Evolutionary conservation across 768 basidiomycete species (phyloP).

Genomic region (Xerocomus potaroensis): DNA sequence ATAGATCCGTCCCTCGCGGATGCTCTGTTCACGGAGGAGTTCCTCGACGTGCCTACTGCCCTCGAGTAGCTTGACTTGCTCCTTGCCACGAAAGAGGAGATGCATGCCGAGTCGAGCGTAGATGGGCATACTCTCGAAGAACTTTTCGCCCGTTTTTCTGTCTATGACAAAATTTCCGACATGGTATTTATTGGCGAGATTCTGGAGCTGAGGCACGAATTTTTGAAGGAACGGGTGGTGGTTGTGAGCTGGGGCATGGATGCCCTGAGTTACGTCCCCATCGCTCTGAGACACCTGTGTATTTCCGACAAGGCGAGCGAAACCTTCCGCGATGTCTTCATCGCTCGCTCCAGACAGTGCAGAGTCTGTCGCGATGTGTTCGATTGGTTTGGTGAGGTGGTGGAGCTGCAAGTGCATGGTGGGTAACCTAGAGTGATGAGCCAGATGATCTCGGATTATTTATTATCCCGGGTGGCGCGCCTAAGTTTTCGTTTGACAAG

Average conservation of each 20-base stretch:
- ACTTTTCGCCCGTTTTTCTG: conserved; percentile 43
- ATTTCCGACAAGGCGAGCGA: conserved; percentile 19
- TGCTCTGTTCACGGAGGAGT: conserved; percentile 50
- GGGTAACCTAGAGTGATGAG: not conserved
- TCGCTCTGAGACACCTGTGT: conserved; percentile 7
- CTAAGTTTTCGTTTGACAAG: too few relatives aligned
- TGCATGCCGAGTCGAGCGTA: conserved; percentile 75
- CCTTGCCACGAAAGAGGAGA: conserved; percentile 59
- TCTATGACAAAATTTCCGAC: conserved; percentile 56
- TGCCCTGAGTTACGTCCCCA: conserved; percentile 20
- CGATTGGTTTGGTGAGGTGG: conserved; percentile 26
- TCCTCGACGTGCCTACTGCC: conserved; percentile 43
- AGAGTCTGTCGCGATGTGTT: conserved; percentile 20
- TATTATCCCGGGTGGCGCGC: too few relatives aligned
- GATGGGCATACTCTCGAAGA: conserved; percentile 75
- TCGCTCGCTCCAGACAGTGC: conserved; percentile 16
- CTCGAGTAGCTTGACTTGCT: conserved; percentile 47
- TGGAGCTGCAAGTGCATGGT: conserved; percentile 16
- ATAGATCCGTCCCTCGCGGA: conserved; percentile 54
- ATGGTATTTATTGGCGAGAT: conserved; percentile 48
- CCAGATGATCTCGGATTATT: not conserved
- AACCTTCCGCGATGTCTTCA: conserved; percentile 19
- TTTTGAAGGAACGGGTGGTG: conserved; percentile 39
- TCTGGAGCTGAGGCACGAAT: conserved; percentile 53
- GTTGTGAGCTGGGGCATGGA: conserved; percentile 34